These are phyloP conservation scores for Mycena latifolia DNA, from an alignment of 768 basidiomycete species.

Conservation along the genomic window DNA sequence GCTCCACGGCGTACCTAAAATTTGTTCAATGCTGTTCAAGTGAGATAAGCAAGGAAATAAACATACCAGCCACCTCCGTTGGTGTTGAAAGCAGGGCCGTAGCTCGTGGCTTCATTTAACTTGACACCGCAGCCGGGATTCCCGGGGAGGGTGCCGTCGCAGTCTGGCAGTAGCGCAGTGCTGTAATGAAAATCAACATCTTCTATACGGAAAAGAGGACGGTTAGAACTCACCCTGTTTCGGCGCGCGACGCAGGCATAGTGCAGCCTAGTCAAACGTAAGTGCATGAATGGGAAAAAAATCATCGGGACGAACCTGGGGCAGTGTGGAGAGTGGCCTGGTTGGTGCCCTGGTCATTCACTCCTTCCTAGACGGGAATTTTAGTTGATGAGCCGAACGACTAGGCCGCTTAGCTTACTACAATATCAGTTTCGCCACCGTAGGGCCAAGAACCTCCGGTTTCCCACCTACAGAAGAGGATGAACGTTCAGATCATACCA, in stretches of 20 bases:
- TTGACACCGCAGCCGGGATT: too few species aligned
- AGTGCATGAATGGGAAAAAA: neutral
- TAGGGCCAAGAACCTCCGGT: too few species aligned
- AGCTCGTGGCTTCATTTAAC: too few species aligned
- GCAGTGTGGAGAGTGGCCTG: slow-evolving; percentile 57
- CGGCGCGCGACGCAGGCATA: slow-evolving; percentile 53
- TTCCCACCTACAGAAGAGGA: too few species aligned
- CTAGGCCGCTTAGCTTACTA: too few species aligned
- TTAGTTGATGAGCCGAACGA: too few species aligned
- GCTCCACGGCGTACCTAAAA: slow-evolving; percentile 66
- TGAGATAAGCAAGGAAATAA: slow-evolving; percentile 33
- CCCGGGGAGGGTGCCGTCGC: slow-evolving; percentile 61
- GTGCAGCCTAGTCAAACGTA: slow-evolving; percentile 50
- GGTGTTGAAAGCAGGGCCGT: too few species aligned
- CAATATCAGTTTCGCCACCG: too few species aligned
- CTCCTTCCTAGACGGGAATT: too few species aligned
- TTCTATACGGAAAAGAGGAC: neutral
- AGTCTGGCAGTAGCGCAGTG: slow-evolving; percentile 52
- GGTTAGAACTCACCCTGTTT: slow-evolving; percentile 60
- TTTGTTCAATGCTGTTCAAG: neutral
- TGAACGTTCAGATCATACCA: too few species aligned
- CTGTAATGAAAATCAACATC: slow-evolving; percentile 33
- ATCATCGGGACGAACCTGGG: slow-evolving; percentile 46
- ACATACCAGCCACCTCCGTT: slow-evolving; percentile 71
- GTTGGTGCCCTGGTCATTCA: slow-evolving; percentile 59